Base-by-base conservation (phyloP, 129 eudicot genomes). In the Centella asiatica region DNA sequence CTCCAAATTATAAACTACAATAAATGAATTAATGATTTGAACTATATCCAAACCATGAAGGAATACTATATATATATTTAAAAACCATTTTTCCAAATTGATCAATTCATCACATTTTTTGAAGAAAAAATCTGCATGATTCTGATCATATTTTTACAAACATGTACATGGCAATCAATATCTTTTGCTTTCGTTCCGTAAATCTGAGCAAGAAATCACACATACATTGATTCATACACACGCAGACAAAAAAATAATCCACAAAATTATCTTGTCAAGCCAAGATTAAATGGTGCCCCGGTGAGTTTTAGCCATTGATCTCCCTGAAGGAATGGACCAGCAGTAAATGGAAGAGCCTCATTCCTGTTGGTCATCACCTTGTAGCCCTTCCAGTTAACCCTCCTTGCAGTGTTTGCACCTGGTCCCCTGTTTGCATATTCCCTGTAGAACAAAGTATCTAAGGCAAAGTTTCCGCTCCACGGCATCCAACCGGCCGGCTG, bases 401-500 rank as follows among this genome's bases (percentile, higher is more conserved):
- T 67, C 26, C 40, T 51, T 28, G 34, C 63, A 4, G 83, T 81
- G 13, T 68, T 45, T 24, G 89, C 77, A 3, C 95, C 95, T 1
- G 86, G 84, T 1, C 87, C 95, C 0, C 66, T 25, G 66, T 82
- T 86, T 17, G 32, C 69, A 34, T 57, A 86, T 74, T 86, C 95
- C 13, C 69, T 67, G 65, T 74, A 82, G 25, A 64, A 77, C 37
- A 74, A 44, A 0, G 87, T 82, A 44, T 77, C 70, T 1, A 77
- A 75, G 0, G 80, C 83, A 9, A 76, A 69, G 13, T 50, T 72
- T 9, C 86, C 84, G 0, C 25, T 36, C 89, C 95, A 86, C 0
- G 73, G 78, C 80, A 74, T 46, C 90, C 95, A 79, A 14, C 94
- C 88, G 1, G 60, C 78, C 0, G 89, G 86, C 5, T 79, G 72